Percentiles rank a stretch among this genome's conserved stretches.
Conservation (phyloP, 768 basidiomycete species). For the Boletellus emodensis region DNA sequence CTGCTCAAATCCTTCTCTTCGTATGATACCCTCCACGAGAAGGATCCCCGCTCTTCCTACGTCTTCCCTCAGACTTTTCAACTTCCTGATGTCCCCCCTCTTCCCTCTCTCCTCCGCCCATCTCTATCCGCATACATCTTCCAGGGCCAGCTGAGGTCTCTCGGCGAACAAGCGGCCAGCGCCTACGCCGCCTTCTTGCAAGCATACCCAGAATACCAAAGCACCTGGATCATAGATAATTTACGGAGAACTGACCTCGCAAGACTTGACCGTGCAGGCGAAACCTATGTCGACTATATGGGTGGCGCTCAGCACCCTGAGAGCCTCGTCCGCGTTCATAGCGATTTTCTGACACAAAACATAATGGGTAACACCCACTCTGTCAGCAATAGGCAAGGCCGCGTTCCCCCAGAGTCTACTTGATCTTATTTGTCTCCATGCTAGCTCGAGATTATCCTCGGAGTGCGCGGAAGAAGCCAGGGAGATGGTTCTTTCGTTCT, state of each 20-base stretch:
- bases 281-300: conserved; percentile 86
- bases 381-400: conserved; percentile 64
- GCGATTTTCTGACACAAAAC: conserved; percentile 59
- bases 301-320: conserved; percentile 79
- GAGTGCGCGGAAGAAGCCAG: conserved; percentile 67
- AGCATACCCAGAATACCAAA: conserved; percentile 51
- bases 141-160: conserved; percentile 19
- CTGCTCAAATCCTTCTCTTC: conserved; percentile 35
- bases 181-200: conserved; percentile 50
- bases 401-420: not conserved
- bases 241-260: conserved; percentile 61
- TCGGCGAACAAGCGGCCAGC: conserved; percentile 34
- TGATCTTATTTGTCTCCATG: not conserved
- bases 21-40: conserved; percentile 40
- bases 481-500: conserved; percentile 68
- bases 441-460: conserved; percentile 68
- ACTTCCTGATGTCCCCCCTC: not conserved
- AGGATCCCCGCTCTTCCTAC: conserved; percentile 10
- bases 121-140: conserved; percentile 24
- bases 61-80: conserved; percentile 1
- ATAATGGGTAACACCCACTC: conserved; percentile 85
- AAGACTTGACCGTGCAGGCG: conserved; percentile 55
- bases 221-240: conserved; percentile 68
- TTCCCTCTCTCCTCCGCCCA: conserved; percentile 3
- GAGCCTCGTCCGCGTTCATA: conserved; percentile 66